phyloP scores from a whole-genome alignment of 148 eudicot genomes.

The Silene latifolia region DNA sequence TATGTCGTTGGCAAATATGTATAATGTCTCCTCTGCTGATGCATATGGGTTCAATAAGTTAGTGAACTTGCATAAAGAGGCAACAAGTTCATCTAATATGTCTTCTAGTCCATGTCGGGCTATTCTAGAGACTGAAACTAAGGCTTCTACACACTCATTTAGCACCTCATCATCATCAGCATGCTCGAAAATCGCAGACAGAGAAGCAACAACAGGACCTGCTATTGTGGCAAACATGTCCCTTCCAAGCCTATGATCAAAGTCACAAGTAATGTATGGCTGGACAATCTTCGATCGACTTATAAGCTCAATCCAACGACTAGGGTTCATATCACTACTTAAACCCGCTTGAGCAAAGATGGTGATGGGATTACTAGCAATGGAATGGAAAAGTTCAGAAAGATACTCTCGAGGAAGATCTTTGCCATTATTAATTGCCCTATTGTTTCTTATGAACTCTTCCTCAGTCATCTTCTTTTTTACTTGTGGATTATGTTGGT shows the following conservation, averaged over 20 bases:
- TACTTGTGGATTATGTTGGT: constrained; percentile 94
- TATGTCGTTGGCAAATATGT: constrained; percentile 75
- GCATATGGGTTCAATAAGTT: constrained; percentile 88
- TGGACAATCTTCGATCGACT: constrained; percentile 44
- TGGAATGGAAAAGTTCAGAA: constrained; percentile 84
- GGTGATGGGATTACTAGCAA: constrained; percentile 54
- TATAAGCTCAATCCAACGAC: constrained; percentile 73
- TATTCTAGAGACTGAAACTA: constrained; percentile 73
- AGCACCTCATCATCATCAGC: constrained; percentile 81
- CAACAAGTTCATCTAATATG: constrained; percentile 74
- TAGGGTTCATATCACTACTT: constrained; percentile 69
- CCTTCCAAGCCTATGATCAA: constrained; percentile 64
- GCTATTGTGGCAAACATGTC: constrained; percentile 92
- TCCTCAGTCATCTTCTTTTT: constrained; percentile 99
- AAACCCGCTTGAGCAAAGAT: constrained; percentile 38
- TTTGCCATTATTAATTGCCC: constrained; percentile 81
- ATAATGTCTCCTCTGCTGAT: constrained; percentile 83
- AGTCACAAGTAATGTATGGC: constrained; percentile 51
- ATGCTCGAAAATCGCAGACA: constrained; percentile 82
- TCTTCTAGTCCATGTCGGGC: constrained; percentile 77
- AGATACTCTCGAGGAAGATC: constrained; percentile 85
- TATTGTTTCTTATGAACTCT: constrained; percentile 79
- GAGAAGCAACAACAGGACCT: constrained; percentile 78
- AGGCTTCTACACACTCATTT: constrained; percentile 74
- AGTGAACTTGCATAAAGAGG: constrained; percentile 85